Base-by-base conservation (phyloP, 805 yeast genomes). In the Lipomyces spencermartinsiae region DNA sequence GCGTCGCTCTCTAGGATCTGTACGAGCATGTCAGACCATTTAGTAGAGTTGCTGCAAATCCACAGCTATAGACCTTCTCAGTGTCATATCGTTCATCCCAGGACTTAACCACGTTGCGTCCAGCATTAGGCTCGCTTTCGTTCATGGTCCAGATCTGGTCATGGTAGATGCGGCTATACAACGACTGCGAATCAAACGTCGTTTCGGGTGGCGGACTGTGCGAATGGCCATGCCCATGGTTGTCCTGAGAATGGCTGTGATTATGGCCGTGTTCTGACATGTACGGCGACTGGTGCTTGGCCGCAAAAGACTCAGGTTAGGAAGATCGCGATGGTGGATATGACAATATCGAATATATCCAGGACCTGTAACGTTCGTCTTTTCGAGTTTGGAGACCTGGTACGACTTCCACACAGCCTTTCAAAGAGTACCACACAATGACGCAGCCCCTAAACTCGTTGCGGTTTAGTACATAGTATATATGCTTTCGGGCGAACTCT, bases 101-200 rank as follows among this genome's bases (percentile, higher is more conserved):
- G 1, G 81, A 73, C 71, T 88, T 89, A 77, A 93, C 85, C 25
- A 92, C 80, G 33, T 70, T 69, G 62, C 80, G 73, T 7, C 89
- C 89, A 1, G 82, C 80, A n/a, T 80, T 80, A 1, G 82, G 82
- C 71, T 86, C 87, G 25, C 80, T 80, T 53, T 88, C 81, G 74
- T 93, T 93, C 69, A 92, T 79, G 0, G 89, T 91, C 1, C 84
- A 79, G 8, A 93, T 80, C 37, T 85, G 86, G 19, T 84, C 80
- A 9, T 87, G 82, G 73, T 89, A 88, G 51, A 93, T 87, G 73
- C 84, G 83, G 37, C 82, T 78, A 69, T 84, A 83, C 16, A 93
- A 80, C 2, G 81, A 76, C 67, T 79, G 80, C n/a, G 92, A 87
- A 72, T 89, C 95, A 1, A 90, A 83, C 3, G 85, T 80, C 65